Percentiles rank a stretch among this genome's conserved stretches.
These are phyloP conservation scores for Leptographium flavum DNA, from an alignment of 2,329 filamentous ascomycete genomes.

Conservation along the genomic window DNA sequence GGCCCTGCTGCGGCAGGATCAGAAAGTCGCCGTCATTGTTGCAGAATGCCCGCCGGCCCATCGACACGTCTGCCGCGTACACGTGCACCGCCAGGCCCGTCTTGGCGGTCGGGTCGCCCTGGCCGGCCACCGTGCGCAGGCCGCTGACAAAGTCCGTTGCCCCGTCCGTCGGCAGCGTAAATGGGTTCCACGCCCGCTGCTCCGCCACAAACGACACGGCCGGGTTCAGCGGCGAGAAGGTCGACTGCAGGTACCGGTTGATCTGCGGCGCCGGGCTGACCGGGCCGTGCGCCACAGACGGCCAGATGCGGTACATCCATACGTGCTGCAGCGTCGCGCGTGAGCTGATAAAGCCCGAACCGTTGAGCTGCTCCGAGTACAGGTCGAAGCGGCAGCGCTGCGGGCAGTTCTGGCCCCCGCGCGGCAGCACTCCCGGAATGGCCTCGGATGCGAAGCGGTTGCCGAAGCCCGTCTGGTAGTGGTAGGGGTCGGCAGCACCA, in stretches of 20 bases:
- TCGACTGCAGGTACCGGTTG: constrained; percentile 20
- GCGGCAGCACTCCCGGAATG: constrained; percentile 28
- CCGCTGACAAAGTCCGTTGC: constrained; percentile 30
- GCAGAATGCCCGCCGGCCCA: constrained; percentile 32
- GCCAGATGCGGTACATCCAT: constrained; percentile 21
- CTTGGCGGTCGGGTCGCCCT: constrained; percentile 32
- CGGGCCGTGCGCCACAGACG: constrained; percentile 18
- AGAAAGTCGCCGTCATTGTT: constrained; percentile 53
- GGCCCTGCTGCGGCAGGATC: constrained; percentile 50
- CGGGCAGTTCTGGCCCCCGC: constrained; percentile 29
- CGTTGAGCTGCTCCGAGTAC: constrained; percentile 34
- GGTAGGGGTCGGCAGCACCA: constrained; percentile 22
- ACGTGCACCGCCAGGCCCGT: constrained; percentile 35
- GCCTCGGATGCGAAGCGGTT: constrained; percentile 34
- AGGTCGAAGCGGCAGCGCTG: constrained; percentile 26
- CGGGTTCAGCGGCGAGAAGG: constrained; percentile 31
- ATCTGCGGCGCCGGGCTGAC: not conserved
- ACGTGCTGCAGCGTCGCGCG: constrained; percentile 18
- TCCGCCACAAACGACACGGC: constrained; percentile 27
- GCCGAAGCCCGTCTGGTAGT: constrained; percentile 42
- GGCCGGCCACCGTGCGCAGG: constrained; percentile 32
- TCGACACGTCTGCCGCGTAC: constrained; percentile 30
- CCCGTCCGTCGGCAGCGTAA: constrained; percentile 14
- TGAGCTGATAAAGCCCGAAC: constrained; percentile 20
- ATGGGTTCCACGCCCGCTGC: constrained; percentile 26